Evolutionary conservation across 169 alveolate genomes (phyloP).

Genomic region (Cyclospora cayetanensis): DNA sequence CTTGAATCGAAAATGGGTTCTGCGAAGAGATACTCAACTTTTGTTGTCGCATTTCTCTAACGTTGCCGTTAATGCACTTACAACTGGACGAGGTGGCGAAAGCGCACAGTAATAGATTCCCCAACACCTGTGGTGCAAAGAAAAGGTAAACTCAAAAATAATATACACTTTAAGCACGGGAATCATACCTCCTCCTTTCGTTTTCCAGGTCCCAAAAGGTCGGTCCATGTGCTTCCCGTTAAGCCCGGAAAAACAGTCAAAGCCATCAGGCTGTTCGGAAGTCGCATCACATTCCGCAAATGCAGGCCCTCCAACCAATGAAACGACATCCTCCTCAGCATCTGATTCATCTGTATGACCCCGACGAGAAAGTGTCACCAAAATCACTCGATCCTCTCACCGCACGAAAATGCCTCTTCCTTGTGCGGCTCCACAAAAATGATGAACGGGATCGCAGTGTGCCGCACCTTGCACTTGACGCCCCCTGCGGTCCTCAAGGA

Average conservation of each 20-base stretch:
- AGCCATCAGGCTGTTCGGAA: constrained; percentile 51
- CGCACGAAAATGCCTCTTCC: constrained; percentile 10
- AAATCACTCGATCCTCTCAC: neutral
- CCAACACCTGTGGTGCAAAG: constrained; percentile 55
- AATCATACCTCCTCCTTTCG: constrained; percentile 49
- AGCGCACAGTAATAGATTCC: constrained; percentile 26
- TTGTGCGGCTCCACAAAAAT: constrained; percentile 3
- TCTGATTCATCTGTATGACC: neutral
- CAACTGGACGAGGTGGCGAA: constrained; percentile 66
- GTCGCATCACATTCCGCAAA: constrained; percentile 68
- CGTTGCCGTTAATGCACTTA: neutral
- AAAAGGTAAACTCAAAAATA: neutral
- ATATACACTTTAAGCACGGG: neutral
- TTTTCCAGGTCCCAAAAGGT: constrained; percentile 61
- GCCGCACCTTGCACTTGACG: neutral
- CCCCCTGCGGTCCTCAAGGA: neutral
- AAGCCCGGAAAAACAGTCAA: constrained; percentile 61
- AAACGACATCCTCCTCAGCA: constrained; percentile 56
- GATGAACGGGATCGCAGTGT: constrained; percentile 33
- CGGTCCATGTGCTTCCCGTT: constrained; percentile 64
- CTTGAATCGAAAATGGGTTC: constrained; percentile 77
- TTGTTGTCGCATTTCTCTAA: too few relatives aligned
- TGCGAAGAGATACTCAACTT: neutral
- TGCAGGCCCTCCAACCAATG: constrained; percentile 66
- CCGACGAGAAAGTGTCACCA: neutral